Conservation (phyloP, 2,329 filamentous ascomycete genomes). For the Aspergillus sp. region DNA sequence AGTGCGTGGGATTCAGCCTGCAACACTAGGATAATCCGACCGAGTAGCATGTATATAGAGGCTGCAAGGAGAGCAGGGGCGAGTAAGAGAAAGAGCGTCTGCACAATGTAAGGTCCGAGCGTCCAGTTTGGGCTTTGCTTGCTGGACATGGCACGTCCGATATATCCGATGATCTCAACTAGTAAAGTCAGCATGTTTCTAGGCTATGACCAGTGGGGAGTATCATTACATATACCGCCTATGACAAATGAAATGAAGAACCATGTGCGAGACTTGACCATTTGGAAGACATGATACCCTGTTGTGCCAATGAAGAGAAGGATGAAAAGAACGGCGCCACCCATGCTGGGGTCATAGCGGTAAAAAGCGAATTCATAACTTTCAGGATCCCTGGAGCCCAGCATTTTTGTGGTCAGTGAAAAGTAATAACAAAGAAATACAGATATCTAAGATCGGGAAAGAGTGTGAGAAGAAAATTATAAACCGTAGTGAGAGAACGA, state of each 20-base stretch:
- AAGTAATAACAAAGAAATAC: too few species aligned
- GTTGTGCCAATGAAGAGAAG: neutral
- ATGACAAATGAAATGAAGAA: neutral
- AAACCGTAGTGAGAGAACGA: too few species aligned
- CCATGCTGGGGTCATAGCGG: neutral
- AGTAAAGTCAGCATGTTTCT: neutral
- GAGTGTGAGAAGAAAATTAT: too few species aligned
- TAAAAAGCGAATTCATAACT: neutral
- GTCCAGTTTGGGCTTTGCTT: neutral
- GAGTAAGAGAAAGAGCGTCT: neutral
- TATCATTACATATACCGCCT: neutral
- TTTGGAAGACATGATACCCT: neutral
- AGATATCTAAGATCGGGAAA: too few species aligned
- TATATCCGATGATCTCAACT: conserved; percentile 1
- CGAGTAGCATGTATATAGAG: conserved; percentile 43
- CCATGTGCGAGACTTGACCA: neutral
- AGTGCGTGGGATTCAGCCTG: conserved; percentile 36
- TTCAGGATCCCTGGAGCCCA: too few species aligned
- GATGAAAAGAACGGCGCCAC: neutral
- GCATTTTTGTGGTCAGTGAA: too few species aligned
- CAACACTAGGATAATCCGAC: conserved; percentile 37
- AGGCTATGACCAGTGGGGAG: too few species aligned
- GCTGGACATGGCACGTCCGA: neutral
- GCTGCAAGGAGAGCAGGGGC: conserved; percentile 37
- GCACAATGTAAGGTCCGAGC: neutral